These are phyloP conservation scores for Cladosporium sp. DNA, from an alignment of 2,329 filamentous ascomycete species.

Conservation along the genomic window DNA sequence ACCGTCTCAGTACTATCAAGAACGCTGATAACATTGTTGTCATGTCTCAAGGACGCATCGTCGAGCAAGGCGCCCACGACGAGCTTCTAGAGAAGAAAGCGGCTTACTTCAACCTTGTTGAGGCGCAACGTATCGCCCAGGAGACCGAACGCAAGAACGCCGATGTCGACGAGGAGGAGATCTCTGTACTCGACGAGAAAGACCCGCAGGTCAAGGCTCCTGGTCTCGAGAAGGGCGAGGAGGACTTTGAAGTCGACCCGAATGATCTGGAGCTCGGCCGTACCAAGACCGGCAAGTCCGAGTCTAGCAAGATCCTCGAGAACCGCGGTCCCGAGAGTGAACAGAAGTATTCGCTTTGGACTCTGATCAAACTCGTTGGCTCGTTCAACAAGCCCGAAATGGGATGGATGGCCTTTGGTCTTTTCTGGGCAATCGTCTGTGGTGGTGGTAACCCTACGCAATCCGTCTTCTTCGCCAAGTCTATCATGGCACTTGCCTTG, in stretches of 20 bases:
- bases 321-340: constrained; percentile 48
- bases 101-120: constrained; percentile 81
- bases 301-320: constrained; percentile 68
- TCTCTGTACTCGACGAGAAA: constrained; percentile 28
- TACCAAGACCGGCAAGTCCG: constrained; percentile 49
- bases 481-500: constrained; percentile 68
- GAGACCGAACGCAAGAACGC: constrained; percentile 55
- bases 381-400: constrained; percentile 75
- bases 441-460: constrained; percentile 76
- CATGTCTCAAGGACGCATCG: constrained; percentile 77
- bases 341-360: constrained; percentile 65
- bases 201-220: constrained; percentile 24
- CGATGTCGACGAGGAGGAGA: constrained; percentile 45
- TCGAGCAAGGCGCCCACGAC: constrained; percentile 89
- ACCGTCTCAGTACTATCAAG: constrained; percentile 90
- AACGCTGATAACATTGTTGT: constrained; percentile 95
- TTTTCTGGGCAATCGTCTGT: constrained; percentile 70
- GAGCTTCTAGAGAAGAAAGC: constrained; percentile 65
- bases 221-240: constrained; percentile 27
- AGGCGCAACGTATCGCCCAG: constrained; percentile 76
- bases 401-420: constrained; percentile 66
- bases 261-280: constrained; percentile 59
- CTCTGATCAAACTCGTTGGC: constrained; percentile 72
- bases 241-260: constrained; percentile 47
- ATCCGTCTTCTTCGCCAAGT: constrained; percentile 83